Percentiles rank a stretch among this genome's conserved stretches.
Evolutionary conservation across 305 asterid genomes (phyloP).

Genomic region (Andrographis paniculata): DNA sequence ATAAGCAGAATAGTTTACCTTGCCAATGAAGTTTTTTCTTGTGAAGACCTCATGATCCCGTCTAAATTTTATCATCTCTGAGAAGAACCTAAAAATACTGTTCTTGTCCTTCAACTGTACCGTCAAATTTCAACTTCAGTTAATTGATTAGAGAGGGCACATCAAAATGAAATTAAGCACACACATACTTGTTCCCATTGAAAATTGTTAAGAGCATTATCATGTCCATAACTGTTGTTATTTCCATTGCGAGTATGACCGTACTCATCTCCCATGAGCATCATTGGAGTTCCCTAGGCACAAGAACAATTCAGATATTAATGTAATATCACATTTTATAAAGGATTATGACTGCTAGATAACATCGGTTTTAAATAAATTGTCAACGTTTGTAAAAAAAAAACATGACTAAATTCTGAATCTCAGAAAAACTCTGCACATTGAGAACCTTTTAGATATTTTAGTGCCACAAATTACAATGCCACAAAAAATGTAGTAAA

Average conservation of each 20-base stretch:
- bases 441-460: too few relatives aligned
- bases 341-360: too few relatives aligned
- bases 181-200: slow-evolving; percentile 78
- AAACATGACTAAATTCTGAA: too few relatives aligned
- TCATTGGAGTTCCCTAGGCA: slow-evolving; percentile 91
- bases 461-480: too few relatives aligned
- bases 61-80: slow-evolving; percentile 78
- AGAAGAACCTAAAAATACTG: slow-evolving; percentile 79
- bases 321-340: not conserved
- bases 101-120: slow-evolving; percentile 71
- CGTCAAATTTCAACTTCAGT: slow-evolving; percentile 20
- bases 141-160: not conserved
- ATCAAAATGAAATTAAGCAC: slow-evolving; percentile 9
- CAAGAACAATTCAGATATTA: slow-evolving; percentile 15
- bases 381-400: too few relatives aligned
- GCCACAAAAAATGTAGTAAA: too few relatives aligned
- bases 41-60: slow-evolving; percentile 42
- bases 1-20: slow-evolving; percentile 38
- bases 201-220: slow-evolving; percentile 75
- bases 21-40: slow-evolving; percentile 62
- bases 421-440: too few relatives aligned
- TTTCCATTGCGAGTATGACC: slow-evolving; percentile 93
- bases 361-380: too few relatives aligned
- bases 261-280: slow-evolving; percentile 99
- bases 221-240: slow-evolving; percentile 97